A percentile compares a stretch with the other conserved stretches of the same genome.
phyloP scores from a whole-genome alignment of 2,329 filamentous ascomycete genomes.

The Magnaporthales sp. region DNA sequence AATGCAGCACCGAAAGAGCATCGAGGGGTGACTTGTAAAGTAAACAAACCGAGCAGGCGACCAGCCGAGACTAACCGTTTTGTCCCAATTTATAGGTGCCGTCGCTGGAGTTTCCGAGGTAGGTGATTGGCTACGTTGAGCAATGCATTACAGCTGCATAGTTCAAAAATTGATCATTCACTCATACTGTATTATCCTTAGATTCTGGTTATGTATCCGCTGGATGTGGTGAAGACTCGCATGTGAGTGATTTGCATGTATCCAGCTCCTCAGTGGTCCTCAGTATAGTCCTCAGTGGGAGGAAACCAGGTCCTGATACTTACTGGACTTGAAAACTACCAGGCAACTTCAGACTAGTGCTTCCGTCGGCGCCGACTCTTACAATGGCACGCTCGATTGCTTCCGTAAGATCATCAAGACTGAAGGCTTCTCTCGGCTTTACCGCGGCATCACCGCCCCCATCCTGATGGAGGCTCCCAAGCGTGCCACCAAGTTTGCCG shows the following conservation, averaged over 20 bases:
- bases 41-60: constrained; percentile 16
- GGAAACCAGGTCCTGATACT: neutral
- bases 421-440: constrained; percentile 86
- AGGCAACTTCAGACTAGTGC: constrained; percentile 81
- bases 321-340: constrained; percentile 8
- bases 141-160: constrained; percentile 13
- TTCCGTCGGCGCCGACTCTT: constrained; percentile 67
- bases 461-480: constrained; percentile 85
- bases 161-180: neutral
- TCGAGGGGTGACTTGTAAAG: constrained; percentile 11
- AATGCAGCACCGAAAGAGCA: constrained; percentile 7
- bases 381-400: constrained; percentile 97
- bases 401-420: constrained; percentile 94
- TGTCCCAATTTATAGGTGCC: constrained; percentile 49
- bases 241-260: constrained; percentile 52
- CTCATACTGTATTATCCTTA: constrained; percentile 24
- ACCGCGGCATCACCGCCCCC: constrained; percentile 89
- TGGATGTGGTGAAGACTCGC: constrained; percentile 97
- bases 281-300: neutral
- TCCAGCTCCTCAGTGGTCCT: neutral
- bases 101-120: constrained; percentile 97
- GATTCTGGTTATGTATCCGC: constrained; percentile 94
- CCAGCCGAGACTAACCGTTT: constrained; percentile 16
- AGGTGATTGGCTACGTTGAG: constrained; percentile 22
- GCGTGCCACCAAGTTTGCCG: constrained; percentile 79